phyloP scores from a whole-genome alignment of 169 alveolate genomes.

The Cyclospora cayetanensis region DNA sequence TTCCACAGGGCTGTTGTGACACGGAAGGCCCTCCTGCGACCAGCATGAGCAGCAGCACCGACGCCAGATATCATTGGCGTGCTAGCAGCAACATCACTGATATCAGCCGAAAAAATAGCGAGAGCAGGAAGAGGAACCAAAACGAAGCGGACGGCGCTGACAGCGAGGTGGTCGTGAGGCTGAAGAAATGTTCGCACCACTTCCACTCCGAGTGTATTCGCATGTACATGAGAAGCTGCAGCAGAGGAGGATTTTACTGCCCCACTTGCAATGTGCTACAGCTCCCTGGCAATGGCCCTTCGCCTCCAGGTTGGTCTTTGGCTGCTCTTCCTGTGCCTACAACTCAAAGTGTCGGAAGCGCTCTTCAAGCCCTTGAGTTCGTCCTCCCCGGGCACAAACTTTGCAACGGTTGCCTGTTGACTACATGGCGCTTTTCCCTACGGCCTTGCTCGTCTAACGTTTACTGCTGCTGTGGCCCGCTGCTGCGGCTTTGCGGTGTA shows the following conservation, averaged over 20 bases:
- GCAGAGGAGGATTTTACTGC: constrained; percentile 60
- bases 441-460: too few species aligned
- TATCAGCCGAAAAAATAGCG: not conserved
- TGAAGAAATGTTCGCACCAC: constrained; percentile 45
- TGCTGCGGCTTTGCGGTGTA: not conserved
- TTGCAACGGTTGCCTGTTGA: too few species aligned
- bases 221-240: constrained; percentile 25
- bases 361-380: too few species aligned
- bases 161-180: constrained; percentile 45
- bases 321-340: too few species aligned
- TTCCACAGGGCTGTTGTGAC: too few species aligned
- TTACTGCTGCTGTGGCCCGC: too few species aligned
- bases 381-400: too few species aligned
- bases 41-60: not conserved
- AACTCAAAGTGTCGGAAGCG: too few species aligned
- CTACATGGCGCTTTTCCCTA: too few species aligned
- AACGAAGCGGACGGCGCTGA: not conserved
- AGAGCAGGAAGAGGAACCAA: not conserved
- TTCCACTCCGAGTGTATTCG: constrained; percentile 55
- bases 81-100: not conserved
- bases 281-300: constrained; percentile 69
- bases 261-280: constrained; percentile 66
- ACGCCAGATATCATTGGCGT: not conserved
- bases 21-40: too few species aligned
- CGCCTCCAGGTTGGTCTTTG: constrained; percentile 60